phyloP scores from a whole-genome alignment of 306 rosid genomes.

The Alnus glutinosa region DNA sequence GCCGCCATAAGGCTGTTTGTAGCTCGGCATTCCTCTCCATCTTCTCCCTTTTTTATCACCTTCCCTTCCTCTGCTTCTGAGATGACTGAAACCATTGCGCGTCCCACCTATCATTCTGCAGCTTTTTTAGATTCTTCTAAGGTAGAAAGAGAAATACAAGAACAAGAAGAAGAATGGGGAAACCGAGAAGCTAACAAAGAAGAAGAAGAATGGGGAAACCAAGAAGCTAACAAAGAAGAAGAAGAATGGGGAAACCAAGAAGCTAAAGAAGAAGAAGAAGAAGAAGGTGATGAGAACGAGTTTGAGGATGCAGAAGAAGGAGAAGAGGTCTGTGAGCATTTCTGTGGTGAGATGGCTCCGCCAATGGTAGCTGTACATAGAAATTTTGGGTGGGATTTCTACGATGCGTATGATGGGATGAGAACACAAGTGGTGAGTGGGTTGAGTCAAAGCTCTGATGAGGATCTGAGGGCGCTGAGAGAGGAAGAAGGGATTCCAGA shows the following conservation, averaged over 20 bases:
- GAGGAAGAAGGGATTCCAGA: no score
- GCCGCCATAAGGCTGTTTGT: conserved; percentile 31
- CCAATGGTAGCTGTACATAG: conserved; percentile 70
- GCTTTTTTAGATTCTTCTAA: conserved; percentile 54
- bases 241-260: no score
- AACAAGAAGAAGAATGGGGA: neutral
- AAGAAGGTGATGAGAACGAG: no score
- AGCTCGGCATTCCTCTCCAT: conserved; percentile 29
- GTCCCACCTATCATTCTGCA: conserved; percentile 49
- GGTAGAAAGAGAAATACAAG: conserved; percentile 48
- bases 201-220: neutral
- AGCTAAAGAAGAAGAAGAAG: no score
- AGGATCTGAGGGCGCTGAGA: no score
- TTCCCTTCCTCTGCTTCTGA: conserved; percentile 6
- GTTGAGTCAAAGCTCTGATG: no score
- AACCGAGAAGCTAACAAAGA: no score
- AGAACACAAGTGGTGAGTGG: conserved; percentile 52
- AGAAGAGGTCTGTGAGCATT: conserved; percentile 46
- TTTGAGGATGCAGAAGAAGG: conserved; percentile 6
- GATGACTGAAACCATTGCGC: conserved; percentile 41
- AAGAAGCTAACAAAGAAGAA: no score
- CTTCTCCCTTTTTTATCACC: conserved; percentile 34
- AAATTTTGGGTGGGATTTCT: conserved; percentile 91
- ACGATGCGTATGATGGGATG: conserved; percentile 71
- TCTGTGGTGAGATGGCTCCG: conserved; percentile 70